Evolutionary conservation across 179 eudicot genomes (phyloP), one percentile per base, ranked within the genome.

Genomic region (Beta macrorhiza): DNA sequence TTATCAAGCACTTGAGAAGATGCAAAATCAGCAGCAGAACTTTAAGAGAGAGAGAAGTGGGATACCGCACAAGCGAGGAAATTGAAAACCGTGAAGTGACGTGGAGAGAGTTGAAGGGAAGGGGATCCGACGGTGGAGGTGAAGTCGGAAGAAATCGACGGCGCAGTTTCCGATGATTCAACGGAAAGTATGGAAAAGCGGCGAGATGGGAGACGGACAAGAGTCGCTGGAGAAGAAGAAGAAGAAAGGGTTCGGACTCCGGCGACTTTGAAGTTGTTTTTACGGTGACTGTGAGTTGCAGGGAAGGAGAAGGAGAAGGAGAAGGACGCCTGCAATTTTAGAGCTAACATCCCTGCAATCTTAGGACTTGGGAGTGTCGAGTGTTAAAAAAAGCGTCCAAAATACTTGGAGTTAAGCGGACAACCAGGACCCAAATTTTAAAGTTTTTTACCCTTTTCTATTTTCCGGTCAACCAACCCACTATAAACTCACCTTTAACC

Each of bases 51-150:
- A 75, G 12, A 20, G 20, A 16, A 62, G 25, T 25, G 59, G 53
- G 32, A 65, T 91, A 93, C 97, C 74, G 86, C 88, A 75, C 92
- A 93, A 37, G 97, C 92, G 80, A 87, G 81, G 79, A 88, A 72
- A 79, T 87, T 87, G 80, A 93, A 89, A 61, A 87, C n/a, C 68
- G 83, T 79, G 75, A 90, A 55, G 70, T 93, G 93, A 67, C 91
- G 89, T 52, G 85, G 97, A 84, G 90, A 81, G 87, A 84, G 73
- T 7, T 88, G 89, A 80, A 84, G 42, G 15, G 86, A 55, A 25
- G 91, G 85, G 22, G 87, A 81, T 80, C 90, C 93, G 68, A 93
- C 85, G 78, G 91, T 75, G 62, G 97, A 80, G 64, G 87, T 87
- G 77, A 87, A 81, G 2, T 83, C 82, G 74, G 90, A 80, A 45